Base-by-base conservation (phyloP, 805 yeast species). In the Scheffersomyces ergatensis region DNA sequence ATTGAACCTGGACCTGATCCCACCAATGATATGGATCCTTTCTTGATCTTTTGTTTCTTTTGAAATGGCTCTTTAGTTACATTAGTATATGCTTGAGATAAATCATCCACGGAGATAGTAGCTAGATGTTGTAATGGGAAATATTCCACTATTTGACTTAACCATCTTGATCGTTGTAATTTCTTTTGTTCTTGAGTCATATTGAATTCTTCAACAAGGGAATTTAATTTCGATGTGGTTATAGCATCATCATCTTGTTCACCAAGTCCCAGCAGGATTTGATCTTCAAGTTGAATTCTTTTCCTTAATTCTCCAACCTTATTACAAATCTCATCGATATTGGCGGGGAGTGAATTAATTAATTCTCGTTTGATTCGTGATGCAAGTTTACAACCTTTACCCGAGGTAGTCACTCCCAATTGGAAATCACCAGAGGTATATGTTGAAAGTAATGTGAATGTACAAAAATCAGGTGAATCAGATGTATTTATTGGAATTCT, bases 1-100 rank as follows among this genome's bases (percentile, higher is more conserved):
- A 85, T 77, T 2, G 92, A 79, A 0, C 98, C 98, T 0, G 98
- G 97, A 0, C 98, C 98, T 2, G 96, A 76, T 0, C 98, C 98
- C 15, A 92, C 89, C n/a, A 92, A 70, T 2, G 93, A 78, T 9
- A 90, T 83, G 2, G 72, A 48, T 1, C 95, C 95, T 36, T 32
- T 40, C 24, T 30, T 38, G 43, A 8, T 44, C 53, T 36, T 57
- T 39, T 25, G 57, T 57, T 42, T 41, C 34, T 42, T 38, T 3
- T 34, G 14, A 14, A 23, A 20, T 14, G 25, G 26, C 6, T 19
- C 21, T 24, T 33, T 32, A 6, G 15, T 18, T 21, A 45, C 42
- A n/a, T 51, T 47, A 9, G 45, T 50, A 48, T 74, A 77, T 11
- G 66, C 73, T 13, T 61, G 59, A 1, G 77, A 60, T 39, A 86